Percentiles rank a stretch among this genome's conserved stretches.
Evolutionary conservation across 306 rosid species (phyloP).

Genomic region (Trifolium dubium): DNA sequence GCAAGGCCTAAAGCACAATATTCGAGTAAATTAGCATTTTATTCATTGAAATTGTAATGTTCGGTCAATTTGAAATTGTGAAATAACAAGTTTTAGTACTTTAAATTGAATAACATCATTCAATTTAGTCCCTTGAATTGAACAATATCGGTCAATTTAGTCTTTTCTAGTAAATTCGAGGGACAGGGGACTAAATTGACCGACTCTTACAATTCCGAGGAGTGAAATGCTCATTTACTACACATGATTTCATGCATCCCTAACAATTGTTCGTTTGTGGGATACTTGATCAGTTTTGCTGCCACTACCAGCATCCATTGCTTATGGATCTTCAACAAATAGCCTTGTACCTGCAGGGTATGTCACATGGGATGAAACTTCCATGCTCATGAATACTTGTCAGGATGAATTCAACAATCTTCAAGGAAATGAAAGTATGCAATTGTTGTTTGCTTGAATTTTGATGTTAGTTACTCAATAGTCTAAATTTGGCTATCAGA

Average conservation of each 20-base stretch:
- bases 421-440: constrained; percentile 63
- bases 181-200: too few relatives aligned
- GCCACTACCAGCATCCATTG: constrained; percentile 75
- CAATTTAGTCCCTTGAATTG: too few relatives aligned
- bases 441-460: constrained; percentile 6
- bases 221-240: constrained; percentile 7
- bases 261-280: constrained; percentile 38
- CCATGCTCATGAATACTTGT: constrained; percentile 56
- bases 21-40: too few relatives aligned
- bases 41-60: too few relatives aligned
- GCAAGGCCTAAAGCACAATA: too few relatives aligned
- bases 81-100: too few relatives aligned
- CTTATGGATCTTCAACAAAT: constrained; percentile 68
- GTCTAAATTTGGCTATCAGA: constrained; percentile 30
- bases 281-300: constrained; percentile 63
- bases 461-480: constrained; percentile 2
- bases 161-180: too few relatives aligned
- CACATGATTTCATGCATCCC: constrained; percentile 30
- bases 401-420: constrained; percentile 61
- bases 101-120: too few relatives aligned
- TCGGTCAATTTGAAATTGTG: too few relatives aligned
- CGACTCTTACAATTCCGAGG: too few relatives aligned
- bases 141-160: too few relatives aligned
- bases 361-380: constrained; percentile 76
- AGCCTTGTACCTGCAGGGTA: constrained; percentile 53